A percentile compares a stretch with the other conserved stretches of the same genome.
Evolutionary conservation across 108 stramenopile genomes (phyloP).

Genomic region (Skeletonema costatum): DNA sequence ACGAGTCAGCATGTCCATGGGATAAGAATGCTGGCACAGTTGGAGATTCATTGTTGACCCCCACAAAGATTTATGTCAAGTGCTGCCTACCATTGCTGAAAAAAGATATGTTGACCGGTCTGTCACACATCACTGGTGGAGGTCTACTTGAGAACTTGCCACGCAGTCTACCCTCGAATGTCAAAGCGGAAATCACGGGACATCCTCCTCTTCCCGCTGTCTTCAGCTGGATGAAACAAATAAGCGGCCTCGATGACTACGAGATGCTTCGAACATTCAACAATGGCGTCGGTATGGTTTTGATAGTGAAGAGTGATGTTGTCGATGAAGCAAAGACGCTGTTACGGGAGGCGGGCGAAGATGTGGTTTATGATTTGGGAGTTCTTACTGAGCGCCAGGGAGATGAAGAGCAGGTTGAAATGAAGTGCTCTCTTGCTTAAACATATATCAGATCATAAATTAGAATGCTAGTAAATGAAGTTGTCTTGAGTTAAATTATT

Average conservation of each 20-base stretch:
- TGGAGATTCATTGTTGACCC: constrained; percentile 90
- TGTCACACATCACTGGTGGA: constrained; percentile 98
- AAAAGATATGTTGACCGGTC: constrained; percentile 79
- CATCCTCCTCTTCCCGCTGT: constrained; percentile 88
- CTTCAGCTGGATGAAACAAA: constrained; percentile 94
- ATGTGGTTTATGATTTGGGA: constrained; percentile 76
- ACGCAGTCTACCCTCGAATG: constrained; percentile 81
- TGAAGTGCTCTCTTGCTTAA: constrained; percentile 46
- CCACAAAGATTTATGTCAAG: constrained; percentile 96
- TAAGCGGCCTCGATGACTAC: constrained; percentile 85
- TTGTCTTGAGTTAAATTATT: not conserved
- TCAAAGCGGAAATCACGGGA: constrained; percentile 85
- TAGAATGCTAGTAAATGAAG: not conserved
- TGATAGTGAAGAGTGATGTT: constrained; percentile 76
- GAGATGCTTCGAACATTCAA: constrained; percentile 98
- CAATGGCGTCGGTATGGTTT: constrained; percentile 96
- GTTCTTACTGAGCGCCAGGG: constrained; percentile 55
- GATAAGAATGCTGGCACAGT: constrained; percentile 67
- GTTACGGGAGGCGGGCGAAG: constrained; percentile 74
- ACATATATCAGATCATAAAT: not conserved
- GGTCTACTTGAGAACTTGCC: constrained; percentile 98
- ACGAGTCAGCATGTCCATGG: constrained; percentile 90
- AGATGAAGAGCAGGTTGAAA: constrained; percentile 57
- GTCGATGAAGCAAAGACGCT: constrained; percentile 75
- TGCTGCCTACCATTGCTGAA: constrained; percentile 87